These are phyloP conservation scores for Niveomyces coronatus DNA, from an alignment of 2,329 filamentous ascomycete species.

Conservation along the genomic window DNA sequence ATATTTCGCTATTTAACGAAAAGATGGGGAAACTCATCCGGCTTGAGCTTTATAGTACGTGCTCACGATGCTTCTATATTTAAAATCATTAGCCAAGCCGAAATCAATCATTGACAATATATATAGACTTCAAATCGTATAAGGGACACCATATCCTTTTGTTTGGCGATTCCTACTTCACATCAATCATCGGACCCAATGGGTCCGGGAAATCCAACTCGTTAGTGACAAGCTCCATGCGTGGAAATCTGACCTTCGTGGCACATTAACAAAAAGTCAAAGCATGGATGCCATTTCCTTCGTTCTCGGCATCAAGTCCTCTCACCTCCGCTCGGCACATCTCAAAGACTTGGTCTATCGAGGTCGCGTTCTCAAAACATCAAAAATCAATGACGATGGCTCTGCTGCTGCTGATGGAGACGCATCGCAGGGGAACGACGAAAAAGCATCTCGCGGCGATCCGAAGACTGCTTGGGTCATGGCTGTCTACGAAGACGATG, in stretches of 20 bases:
- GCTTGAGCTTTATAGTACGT: too few relatives aligned
- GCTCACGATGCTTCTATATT: too few relatives aligned
- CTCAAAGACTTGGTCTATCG: constrained; percentile 93
- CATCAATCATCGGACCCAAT: constrained; percentile 98
- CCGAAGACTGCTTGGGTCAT: constrained; percentile 97
- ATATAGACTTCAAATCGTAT: constrained; percentile 98
- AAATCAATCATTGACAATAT: too few relatives aligned
- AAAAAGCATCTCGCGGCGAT: constrained; percentile 61
- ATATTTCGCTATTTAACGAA: too few relatives aligned
- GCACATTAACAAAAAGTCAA: too few relatives aligned
- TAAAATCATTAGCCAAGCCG: too few relatives aligned
- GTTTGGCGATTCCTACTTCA: constrained; percentile 97
- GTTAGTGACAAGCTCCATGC: constrained; percentile 38
- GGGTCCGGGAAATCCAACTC: constrained; percentile 98
- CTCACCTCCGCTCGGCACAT: constrained; percentile 89
- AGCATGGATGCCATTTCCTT: constrained; percentile 99
- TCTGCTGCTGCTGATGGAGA: constrained; percentile 59
- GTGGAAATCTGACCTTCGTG: too few relatives aligned
- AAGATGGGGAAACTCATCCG: too few relatives aligned
- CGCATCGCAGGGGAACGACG: constrained; percentile 50
- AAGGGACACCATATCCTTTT: constrained; percentile 90
- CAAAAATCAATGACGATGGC: constrained; percentile 85
- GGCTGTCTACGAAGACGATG: constrained; percentile 97
- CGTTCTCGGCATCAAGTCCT: constrained; percentile 95
- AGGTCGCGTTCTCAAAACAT: constrained; percentile 82